Evolutionary conservation across 208 protist genomes (phyloP), one percentile per base, ranked within the genome.

Genomic region (Zelonia costaricensis): DNA sequence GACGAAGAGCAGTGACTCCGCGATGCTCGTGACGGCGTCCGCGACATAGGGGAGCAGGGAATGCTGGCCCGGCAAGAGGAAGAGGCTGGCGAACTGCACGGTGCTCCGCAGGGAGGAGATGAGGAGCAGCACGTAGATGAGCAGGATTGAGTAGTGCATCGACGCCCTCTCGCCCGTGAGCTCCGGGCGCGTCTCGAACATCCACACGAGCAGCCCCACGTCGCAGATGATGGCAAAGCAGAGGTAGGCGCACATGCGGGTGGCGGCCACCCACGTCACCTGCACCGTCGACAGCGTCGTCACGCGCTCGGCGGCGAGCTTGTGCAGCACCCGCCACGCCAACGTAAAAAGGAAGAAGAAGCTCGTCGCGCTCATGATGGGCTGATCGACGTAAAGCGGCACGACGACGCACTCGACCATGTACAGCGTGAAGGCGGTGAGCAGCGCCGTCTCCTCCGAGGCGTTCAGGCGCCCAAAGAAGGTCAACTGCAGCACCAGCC

Each of bases 381-480:
- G 58, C 52, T 79, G 39, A 61, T 70, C 47, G 45, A 73, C 40
- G 66, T 80, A 83, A 43, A 89, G 68, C 4, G 78, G 76, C 15
- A 72, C 70, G 3, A 86, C 23, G 13, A 88, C 31, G 60, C 74
- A 89, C 59, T 92, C 87, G 3, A 69, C 58, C 25, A 85, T 28
- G 61, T 85, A 82, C n/a, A 90, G n/a, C 1, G 74, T 72, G 20
- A 74, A 48, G 22, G 76, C 46, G 3, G 42, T 63, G 13, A 60
- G 28, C 44, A 91, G 39, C 15, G 74, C 60, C 16, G 67, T 64
- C 30, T 46, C 42, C 66, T 95, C 85, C 2, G 69, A 51, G 3
- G 58, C 45, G 48, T 65, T 83, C 44, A 92, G 64, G 45, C 40
- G 52, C 31, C 89, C 89, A 71, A 95, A 95, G 66, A 92, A 95